Conservation (phyloP, 2,329 filamentous ascomycete genomes). For the Thielaviopsis ethacetica region DNA sequence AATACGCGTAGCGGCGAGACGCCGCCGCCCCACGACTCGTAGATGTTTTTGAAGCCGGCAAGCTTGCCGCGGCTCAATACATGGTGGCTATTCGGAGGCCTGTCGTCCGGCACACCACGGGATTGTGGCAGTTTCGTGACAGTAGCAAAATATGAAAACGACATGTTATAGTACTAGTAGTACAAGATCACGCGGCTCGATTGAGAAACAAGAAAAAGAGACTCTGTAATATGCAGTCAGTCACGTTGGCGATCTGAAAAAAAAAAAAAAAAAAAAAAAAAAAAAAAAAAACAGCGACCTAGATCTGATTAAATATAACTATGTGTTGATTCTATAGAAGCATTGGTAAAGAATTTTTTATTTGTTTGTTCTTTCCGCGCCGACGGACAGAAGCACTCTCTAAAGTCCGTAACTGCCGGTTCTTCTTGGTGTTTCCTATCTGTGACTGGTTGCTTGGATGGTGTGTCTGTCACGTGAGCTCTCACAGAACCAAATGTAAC, state of each 20-base stretch:
- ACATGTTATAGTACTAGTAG: background rate
- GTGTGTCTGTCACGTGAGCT: background rate
- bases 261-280: background rate
- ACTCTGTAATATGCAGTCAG: background rate
- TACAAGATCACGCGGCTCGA: background rate
- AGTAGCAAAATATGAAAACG: conserved; percentile 7
- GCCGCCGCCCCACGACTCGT: conserved; percentile 26
- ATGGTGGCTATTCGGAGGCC: conserved; percentile 24
- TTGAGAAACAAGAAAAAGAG: background rate
- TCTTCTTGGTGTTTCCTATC: background rate
- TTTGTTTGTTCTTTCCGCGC: too few species aligned
- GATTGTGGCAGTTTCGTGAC: conserved; percentile 17
- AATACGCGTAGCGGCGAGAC: conserved; percentile 4
- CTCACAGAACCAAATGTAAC: background rate
- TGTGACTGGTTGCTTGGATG: background rate
- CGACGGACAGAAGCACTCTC: background rate
- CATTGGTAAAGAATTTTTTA: background rate
- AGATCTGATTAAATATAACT: background rate
- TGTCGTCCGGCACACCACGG: conserved; percentile 20
- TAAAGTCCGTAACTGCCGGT: background rate
- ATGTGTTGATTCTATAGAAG: background rate
- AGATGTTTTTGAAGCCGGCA: conserved; percentile 32
- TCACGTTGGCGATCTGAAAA: background rate
- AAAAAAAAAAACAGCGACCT: background rate
- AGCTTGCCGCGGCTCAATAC: conserved; percentile 21